A percentile compares a stretch with the other conserved stretches of the same genome.
Evolutionary conservation across 148 eudicot species (phyloP).

Genomic region (Chenopodium berlandieri): DNA sequence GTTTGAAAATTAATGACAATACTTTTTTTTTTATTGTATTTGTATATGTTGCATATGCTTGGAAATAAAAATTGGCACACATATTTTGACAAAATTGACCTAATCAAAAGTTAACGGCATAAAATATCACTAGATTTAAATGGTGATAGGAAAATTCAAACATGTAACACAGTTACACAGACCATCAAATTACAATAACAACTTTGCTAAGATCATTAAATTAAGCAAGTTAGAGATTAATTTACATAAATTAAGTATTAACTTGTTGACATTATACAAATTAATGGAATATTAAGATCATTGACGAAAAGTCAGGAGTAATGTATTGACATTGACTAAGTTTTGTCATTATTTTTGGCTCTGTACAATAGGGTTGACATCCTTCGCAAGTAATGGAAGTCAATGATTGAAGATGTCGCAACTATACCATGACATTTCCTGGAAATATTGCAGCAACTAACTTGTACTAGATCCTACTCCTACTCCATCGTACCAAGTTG

Average conservation of each 20-base stretch:
- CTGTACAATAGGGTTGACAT: background rate
- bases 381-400: background rate
- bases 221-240: too few species aligned
- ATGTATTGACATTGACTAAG: background rate
- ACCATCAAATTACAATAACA: too few species aligned
- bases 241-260: background rate
- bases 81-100: background rate
- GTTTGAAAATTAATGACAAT: too few species aligned
- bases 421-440: constrained; percentile 3
- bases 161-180: too few species aligned
- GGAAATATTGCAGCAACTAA: background rate
- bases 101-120: background rate
- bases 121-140: too few species aligned
- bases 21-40: too few species aligned
- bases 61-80: background rate
- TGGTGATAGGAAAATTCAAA: too few species aligned
- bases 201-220: too few species aligned
- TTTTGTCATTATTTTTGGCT: background rate
- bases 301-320: background rate
- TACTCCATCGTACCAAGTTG: background rate
- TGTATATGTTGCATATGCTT: too few species aligned
- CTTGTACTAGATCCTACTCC: background rate
- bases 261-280: background rate
- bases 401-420: constrained; percentile 1
- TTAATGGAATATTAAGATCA: background rate